Percentiles rank a stretch among this genome's conserved stretches.
These are phyloP conservation scores for Saraca asoca DNA, from an alignment of 331 rosid species.

Conservation along the genomic window DNA sequence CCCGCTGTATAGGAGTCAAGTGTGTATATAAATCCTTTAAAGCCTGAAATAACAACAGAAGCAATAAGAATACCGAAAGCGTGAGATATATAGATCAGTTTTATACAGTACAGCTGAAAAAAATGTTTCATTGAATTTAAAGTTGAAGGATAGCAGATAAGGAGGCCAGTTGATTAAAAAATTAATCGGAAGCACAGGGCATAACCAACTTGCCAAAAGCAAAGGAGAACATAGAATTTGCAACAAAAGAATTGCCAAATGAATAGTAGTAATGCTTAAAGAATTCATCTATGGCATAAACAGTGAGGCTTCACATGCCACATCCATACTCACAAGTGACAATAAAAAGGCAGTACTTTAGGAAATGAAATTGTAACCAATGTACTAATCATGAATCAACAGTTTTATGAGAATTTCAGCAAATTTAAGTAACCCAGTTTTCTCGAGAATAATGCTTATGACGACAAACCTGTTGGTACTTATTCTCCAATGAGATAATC, in stretches of 20 bases:
- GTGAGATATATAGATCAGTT: neutral
- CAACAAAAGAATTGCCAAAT: neutral
- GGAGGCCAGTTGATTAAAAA: neutral
- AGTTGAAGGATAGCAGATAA: neutral
- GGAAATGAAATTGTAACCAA: neutral
- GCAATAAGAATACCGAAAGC: constrained; percentile 16
- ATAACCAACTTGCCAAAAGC: neutral
- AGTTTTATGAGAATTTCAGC: neutral
- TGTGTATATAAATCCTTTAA: constrained; percentile 62
- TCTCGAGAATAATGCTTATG: constrained; percentile 17
- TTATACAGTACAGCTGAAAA: neutral
- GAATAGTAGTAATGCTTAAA: constrained; percentile 17
- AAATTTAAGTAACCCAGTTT: neutral
- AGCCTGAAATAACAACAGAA: constrained; percentile 63
- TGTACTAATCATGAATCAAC: constrained; percentile 17
- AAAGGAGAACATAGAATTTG: neutral
- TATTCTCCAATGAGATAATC: constrained; percentile 67
- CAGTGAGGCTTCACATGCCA: constrained; percentile 4
- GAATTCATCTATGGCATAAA: constrained; percentile 14
- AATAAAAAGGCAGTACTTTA: neutral
- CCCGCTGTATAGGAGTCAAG: constrained; percentile 88
- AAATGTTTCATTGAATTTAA: neutral
- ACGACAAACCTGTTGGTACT: constrained; percentile 77
- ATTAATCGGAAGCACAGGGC: neutral
- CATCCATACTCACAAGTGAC: constrained; percentile 20